Evolutionary conservation across 768 basidiomycete genomes (phyloP), one percentile per base, ranked within the genome.

Genomic region (Russula virescens): DNA sequence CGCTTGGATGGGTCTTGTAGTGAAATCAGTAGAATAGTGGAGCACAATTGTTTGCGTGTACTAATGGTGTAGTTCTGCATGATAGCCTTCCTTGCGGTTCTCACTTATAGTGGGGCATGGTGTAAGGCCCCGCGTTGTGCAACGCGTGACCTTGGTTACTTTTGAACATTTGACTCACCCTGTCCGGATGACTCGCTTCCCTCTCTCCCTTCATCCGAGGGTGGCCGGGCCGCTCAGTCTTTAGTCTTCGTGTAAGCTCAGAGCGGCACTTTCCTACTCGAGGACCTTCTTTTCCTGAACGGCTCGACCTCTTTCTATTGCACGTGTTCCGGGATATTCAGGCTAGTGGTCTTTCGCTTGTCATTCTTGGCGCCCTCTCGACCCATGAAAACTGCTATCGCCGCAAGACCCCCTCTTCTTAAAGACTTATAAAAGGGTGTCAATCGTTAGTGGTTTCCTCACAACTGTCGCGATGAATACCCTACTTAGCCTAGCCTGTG

Each of bases 171-270:
- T n/a, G n/a, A n/a, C n/a, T n/a, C n/a, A n/a, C n/a, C n/a, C n/a
- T n/a, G n/a, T n/a, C n/a, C n/a, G n/a, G n/a, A n/a, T n/a, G n/a
- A n/a, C n/a, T n/a, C n/a, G n/a, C n/a, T n/a, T n/a, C n/a, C n/a
- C n/a, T n/a, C n/a, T n/a, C n/a, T n/a, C n/a, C n/a, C n/a, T n/a
- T n/a, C n/a, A n/a, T n/a, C n/a, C n/a, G n/a, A n/a, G n/a, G n/a
- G n/a, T n/a, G 18, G 31, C 49, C 35, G 47, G 19, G 21, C 62
- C 52, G 58, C 18, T 35, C 25, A 55, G 53, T 35, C 46, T 38
- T 55, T 55, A 34, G 4, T 21, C 46, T 23, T 64, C 42, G 47
- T 53, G 47, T 64, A 64, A 60, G 53, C 53, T 26, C 45, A 28
- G 28, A 7, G 46, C 26, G 3, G 31, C 42, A 54, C 47, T 18